Percentiles rank a stretch among this genome's conserved stretches.
phyloP scores from a whole-genome alignment of 345 rosid species.

The Eucalyptus victrix region DNA sequence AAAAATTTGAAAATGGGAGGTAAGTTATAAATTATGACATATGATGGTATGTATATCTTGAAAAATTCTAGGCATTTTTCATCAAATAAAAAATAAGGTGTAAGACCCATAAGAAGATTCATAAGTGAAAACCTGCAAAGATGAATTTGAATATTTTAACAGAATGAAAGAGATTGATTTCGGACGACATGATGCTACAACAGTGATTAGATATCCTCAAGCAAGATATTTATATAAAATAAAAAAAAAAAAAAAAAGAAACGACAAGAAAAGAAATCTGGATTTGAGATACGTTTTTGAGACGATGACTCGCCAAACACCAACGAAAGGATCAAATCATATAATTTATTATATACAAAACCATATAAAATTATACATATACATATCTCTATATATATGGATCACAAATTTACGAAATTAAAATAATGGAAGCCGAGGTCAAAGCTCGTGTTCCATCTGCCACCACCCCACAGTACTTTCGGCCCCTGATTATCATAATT shows the following conservation, averaged over 20 bases:
- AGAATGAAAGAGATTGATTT: background rate
- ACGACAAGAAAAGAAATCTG: background rate
- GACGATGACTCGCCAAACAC: background rate
- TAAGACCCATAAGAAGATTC: background rate
- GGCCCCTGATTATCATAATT: background rate
- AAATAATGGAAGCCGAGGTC: background rate
- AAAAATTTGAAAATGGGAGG: background rate
- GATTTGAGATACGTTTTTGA: background rate
- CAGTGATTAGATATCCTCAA: background rate
- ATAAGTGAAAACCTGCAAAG: background rate
- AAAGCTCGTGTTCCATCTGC: background rate
- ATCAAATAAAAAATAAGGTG: background rate
- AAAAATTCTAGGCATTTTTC: background rate
- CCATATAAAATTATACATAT: too few species aligned
- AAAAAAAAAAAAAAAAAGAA: background rate
- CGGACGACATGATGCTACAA: background rate
- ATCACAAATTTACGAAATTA: background rate
- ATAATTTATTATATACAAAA: background rate
- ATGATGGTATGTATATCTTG: too few species aligned
- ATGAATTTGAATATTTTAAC: background rate
- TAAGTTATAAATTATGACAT: too few species aligned
- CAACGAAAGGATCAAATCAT: background rate
- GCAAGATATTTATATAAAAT: background rate
- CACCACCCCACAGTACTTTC: background rate
- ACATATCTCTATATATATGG: background rate